Conservation (phyloP, 306 rosid species). For the Cicer bijugum region DNA sequence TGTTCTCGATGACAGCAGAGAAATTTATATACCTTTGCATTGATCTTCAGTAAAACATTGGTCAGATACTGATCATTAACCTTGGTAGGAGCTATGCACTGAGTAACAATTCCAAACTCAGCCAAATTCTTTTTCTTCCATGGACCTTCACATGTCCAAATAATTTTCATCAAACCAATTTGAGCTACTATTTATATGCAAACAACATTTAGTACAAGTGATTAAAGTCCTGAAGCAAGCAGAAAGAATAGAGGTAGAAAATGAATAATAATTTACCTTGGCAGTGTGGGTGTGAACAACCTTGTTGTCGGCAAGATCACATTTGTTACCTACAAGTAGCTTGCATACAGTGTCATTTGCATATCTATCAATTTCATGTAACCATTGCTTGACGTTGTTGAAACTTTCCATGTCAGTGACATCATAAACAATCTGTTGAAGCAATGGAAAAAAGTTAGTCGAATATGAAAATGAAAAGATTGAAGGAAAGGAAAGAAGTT, state of each 20-base stretch:
- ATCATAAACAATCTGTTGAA: conserved; percentile 86
- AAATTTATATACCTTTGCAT: conserved; percentile 70
- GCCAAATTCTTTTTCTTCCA: conserved; percentile 84
- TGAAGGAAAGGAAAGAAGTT: too few relatives aligned
- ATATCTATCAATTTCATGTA: conserved; percentile 91
- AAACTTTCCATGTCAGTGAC: conserved; percentile 96
- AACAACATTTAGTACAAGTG: too few relatives aligned
- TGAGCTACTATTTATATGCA: too few relatives aligned
- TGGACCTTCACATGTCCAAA: conserved; percentile 61
- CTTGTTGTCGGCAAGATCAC: conserved; percentile 83
- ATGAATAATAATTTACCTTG: conserved; percentile 55
- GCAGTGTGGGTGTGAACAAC: conserved; percentile 88
- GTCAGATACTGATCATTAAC: conserved; percentile 90
- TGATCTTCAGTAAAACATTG: conserved; percentile 80
- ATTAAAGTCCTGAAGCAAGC: too few relatives aligned
- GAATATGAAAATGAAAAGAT: too few relatives aligned
- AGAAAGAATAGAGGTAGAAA: neutral
- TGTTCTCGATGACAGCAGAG: conserved; percentile 3
- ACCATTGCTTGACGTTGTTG: conserved; percentile 97
- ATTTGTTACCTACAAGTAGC: conserved; percentile 94
- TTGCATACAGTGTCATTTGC: conserved; percentile 93
- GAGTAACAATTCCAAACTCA: conserved; percentile 78
- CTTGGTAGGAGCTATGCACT: conserved; percentile 80
- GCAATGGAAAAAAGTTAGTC: too few relatives aligned
- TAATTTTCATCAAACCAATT: neutral